These are phyloP conservation scores for Craterostigma plantagineum DNA, from an alignment of 257 asterid species.

Conservation along the genomic window DNA sequence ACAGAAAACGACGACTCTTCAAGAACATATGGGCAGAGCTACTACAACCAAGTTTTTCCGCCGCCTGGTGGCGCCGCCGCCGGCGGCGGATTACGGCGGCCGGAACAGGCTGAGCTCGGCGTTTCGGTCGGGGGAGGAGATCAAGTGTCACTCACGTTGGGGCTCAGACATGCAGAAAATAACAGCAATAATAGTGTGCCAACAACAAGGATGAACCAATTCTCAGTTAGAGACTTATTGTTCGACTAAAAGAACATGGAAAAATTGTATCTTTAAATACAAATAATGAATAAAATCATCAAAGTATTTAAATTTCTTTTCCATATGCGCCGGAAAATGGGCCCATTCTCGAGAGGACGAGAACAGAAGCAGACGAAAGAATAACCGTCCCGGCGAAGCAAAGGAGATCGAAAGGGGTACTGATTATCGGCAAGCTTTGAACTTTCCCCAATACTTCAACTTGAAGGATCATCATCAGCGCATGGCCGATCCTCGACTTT, in stretches of 20 bases:
- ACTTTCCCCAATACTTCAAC: constrained; percentile 67
- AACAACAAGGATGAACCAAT: too few relatives aligned
- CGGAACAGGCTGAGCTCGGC: neutral
- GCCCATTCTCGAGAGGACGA: constrained; percentile 65
- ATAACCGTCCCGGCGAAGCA: constrained; percentile 60
- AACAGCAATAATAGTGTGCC: too few relatives aligned
- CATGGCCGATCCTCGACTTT: constrained; percentile 68
- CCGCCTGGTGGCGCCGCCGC: neutral
- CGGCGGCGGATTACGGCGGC: neutral
- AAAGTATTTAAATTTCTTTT: too few relatives aligned
- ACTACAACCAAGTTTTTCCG: neutral
- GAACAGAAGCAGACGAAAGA: constrained; percentile 44
- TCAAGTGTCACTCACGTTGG: constrained; percentile 4
- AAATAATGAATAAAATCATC: too few relatives aligned
- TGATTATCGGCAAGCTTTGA: constrained; percentile 37
- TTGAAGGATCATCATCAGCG: constrained; percentile 62
- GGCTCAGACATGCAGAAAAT: too few relatives aligned
- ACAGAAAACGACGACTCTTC: too few relatives aligned
- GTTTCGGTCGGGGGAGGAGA: neutral
- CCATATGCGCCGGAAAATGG: too few relatives aligned
- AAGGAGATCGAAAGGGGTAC: constrained; percentile 45
- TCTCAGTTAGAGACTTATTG: too few relatives aligned
- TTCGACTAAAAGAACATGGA: too few relatives aligned
- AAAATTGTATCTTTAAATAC: too few relatives aligned
- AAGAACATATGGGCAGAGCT: too few relatives aligned